A percentile compares a stretch with the other conserved stretches of the same genome.
phyloP scores from a whole-genome alignment of 2,329 filamentous ascomycete species.

The Lachnum nothofagi region DNA sequence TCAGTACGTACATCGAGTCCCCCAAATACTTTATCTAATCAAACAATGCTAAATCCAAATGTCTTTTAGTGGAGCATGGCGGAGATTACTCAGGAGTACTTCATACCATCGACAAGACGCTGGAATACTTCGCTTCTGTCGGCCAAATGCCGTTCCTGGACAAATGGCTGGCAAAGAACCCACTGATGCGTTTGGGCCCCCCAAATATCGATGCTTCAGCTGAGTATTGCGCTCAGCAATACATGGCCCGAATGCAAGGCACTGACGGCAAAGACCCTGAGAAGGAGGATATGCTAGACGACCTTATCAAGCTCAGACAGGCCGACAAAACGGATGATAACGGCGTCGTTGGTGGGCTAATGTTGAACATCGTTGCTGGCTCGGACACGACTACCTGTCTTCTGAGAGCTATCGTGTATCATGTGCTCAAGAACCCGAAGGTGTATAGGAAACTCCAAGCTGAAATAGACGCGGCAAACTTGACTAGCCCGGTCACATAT shows the following conservation, averaged over 20 bases:
- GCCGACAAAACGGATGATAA: conserved; percentile 5
- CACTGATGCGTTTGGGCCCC: conserved; percentile 15
- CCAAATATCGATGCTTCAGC: conserved; percentile 13
- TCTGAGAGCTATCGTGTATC: conserved; percentile 34
- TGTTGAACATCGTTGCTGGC: conserved; percentile 26
- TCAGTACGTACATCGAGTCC: too few species aligned
- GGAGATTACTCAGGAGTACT: conserved; percentile 35
- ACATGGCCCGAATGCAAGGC: conserved; percentile 4
- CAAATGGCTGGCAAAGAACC: conserved; percentile 21
- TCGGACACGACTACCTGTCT: conserved; percentile 35
- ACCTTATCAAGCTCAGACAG: conserved; percentile 22
- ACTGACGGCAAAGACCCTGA: not conserved
- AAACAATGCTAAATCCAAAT: too few species aligned
- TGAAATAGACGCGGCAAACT: conserved; percentile 36
- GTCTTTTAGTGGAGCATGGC: conserved; percentile 32
- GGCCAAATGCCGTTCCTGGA: conserved; percentile 23
- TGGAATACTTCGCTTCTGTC: conserved; percentile 33
- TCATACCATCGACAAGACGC: conserved; percentile 19
- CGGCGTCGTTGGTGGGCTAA: conserved; percentile 3
- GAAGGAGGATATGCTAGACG: conserved; percentile 26
- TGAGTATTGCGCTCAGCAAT: conserved; percentile 12
- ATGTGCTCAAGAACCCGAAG: conserved; percentile 33
- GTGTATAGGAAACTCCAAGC: conserved; percentile 25
- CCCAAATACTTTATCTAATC: too few species aligned
- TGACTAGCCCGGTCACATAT: conserved; percentile 27